Conservation (phyloP, 2,329 filamentous ascomycete genomes). For the Colletotrichum caudatum region DNA sequence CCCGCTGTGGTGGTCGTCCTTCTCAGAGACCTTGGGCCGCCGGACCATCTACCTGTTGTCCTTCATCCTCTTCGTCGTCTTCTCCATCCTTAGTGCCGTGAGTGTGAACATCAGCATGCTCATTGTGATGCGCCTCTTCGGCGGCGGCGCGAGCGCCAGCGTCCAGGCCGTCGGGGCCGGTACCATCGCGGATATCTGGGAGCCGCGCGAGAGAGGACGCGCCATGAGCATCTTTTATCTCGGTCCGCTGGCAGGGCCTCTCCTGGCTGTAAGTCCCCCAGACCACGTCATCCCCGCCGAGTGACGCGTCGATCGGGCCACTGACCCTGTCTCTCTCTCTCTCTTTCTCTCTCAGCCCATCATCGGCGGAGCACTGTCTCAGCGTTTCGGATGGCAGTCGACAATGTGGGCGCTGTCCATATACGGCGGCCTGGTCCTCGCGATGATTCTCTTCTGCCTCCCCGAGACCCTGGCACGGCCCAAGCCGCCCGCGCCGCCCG, state of each 20-base stretch:
- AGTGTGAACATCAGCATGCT: slow-evolving; percentile 80
- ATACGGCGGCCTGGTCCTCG: slow-evolving; percentile 71
- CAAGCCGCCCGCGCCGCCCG: slow-evolving; percentile 39
- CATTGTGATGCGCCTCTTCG: slow-evolving; percentile 79
- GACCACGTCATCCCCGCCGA: background rate
- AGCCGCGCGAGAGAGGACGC: slow-evolving; percentile 75
- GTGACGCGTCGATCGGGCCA: background rate
- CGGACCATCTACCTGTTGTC: slow-evolving; percentile 83
- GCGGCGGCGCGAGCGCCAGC: slow-evolving; percentile 81
- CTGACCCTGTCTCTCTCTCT: too few species aligned
- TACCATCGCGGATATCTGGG: slow-evolving; percentile 86
- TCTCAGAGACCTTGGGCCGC: slow-evolving; percentile 79
- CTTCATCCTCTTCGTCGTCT: slow-evolving; percentile 78
- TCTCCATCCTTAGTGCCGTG: slow-evolving; percentile 76
- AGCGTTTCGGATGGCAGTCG: slow-evolving; percentile 78
- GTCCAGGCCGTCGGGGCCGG: slow-evolving; percentile 88
- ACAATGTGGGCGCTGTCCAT: slow-evolving; percentile 83
- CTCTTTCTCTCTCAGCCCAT: slow-evolving; percentile 64
- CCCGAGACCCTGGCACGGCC: slow-evolving; percentile 72
- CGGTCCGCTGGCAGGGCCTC: slow-evolving; percentile 79
- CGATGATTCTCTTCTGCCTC: slow-evolving; percentile 70
- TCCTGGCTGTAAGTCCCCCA: slow-evolving; percentile 63
- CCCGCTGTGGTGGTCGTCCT: slow-evolving; percentile 88
- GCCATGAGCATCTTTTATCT: slow-evolving; percentile 90
- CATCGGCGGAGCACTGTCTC: slow-evolving; percentile 78